Base-by-base conservation (phyloP, 1,284 basidiomycete genomes). In the Leccinum variabile region DNA sequence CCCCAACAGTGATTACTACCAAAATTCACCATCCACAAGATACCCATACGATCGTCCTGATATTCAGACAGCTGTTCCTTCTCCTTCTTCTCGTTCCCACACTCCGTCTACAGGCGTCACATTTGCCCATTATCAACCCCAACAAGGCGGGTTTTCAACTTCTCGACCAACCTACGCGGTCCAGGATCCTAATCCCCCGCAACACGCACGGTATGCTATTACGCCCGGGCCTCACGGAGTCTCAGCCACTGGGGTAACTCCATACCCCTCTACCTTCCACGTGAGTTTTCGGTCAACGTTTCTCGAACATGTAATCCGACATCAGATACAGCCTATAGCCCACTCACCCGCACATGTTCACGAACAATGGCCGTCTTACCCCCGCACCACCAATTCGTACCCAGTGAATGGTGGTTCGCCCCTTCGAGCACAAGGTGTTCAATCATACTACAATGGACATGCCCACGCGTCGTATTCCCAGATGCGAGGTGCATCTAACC, bases 141-240 rank as follows among this genome's bases (percentile, higher is more conserved):
- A 77, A 35, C 76, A 72, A 63, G 75, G 73, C 22, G 75, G 73
- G 5, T 75, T 75, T 41, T 77, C 73, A 11, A 77, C 75, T 37
- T 73, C 73, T 57, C 69, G 72, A 22, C 73, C 73, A 22, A 75
- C 75, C 6, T 72, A 75, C 59, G 61, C 68, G 0, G 58, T 68
- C 37, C 66, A 72, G 56, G 74, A 76, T 7, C 59, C 56, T 16
- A 66, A 65, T 56, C 11, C 64, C 18, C 54, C 67, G 56, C 69
- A 67, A 39, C 71, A 69, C 3, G 33, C 64, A 55, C 66, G 63
- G n/a, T 72, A 69, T 55, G 52, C 60, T 56, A 44, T 65, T 35
- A 50, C 64, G 18, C 71, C 33, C 13, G 33, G 33, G 11, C 33
- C 68, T 10, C 70, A 74, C 32, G 28, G 66, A 52, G 46, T 53